These are phyloP conservation scores for Pelargonium nanum DNA, from an alignment of 345 rosid genomes.

Conservation along the genomic window DNA sequence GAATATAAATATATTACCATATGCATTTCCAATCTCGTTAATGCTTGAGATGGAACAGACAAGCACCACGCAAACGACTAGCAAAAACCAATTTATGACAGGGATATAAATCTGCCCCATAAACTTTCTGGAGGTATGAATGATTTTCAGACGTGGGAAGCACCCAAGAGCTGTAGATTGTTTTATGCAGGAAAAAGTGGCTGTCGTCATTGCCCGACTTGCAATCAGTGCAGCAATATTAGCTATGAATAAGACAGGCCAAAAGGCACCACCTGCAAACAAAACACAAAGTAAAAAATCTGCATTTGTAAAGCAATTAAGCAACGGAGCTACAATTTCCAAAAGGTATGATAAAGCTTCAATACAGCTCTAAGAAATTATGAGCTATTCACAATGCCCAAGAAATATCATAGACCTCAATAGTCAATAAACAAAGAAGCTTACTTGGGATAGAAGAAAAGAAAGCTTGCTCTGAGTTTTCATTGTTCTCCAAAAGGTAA, in stretches of 20 bases:
- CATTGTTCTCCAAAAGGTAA: slow-evolving; percentile 59
- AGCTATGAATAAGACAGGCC: slow-evolving; percentile 84
- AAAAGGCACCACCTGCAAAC: slow-evolving; percentile 61
- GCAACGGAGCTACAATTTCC: neutral
- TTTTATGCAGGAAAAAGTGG: slow-evolving; percentile 96
- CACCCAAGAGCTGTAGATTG: slow-evolving; percentile 96
- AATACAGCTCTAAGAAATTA: neutral
- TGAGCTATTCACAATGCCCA: no score
- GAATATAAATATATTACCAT: slow-evolving; percentile 49
- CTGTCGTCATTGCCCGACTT: slow-evolving; percentile 95
- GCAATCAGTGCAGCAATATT: slow-evolving; percentile 93
- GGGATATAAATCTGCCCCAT: slow-evolving; percentile 99
- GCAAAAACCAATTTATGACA: slow-evolving; percentile 95
- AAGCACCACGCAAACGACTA: slow-evolving; percentile 65
- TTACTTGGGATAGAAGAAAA: slow-evolving; percentile 90
- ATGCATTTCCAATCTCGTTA: slow-evolving; percentile 94
- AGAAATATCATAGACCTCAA: no score
- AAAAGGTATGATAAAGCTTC: neutral
- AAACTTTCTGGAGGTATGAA: slow-evolving; percentile 96
- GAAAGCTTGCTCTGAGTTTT: slow-evolving; percentile 55
- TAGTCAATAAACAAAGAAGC: slow-evolving; percentile 7
- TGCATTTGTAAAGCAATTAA: neutral
- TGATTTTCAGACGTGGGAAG: slow-evolving; percentile 95
- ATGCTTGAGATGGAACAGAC: slow-evolving; percentile 78
- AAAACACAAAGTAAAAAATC: neutral